These are phyloP conservation scores for Colletotrichum tabaci DNA, from an alignment of 2,329 filamentous ascomycete genomes.

Conservation along the genomic window DNA sequence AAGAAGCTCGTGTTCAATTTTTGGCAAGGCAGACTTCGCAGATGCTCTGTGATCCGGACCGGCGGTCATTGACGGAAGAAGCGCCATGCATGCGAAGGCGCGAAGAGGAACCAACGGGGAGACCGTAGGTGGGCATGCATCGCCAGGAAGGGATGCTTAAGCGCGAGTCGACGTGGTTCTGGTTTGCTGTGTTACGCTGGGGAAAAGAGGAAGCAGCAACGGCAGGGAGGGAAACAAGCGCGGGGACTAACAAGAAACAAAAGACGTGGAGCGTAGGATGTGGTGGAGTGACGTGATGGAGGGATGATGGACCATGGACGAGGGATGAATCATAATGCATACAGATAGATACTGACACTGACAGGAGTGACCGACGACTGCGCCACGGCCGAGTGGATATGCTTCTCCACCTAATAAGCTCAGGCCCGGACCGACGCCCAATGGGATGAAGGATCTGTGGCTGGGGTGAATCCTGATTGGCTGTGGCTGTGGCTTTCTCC, in stretches of 20 bases:
- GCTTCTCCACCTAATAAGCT: constrained; percentile 18
- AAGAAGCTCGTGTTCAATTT: constrained; percentile 15
- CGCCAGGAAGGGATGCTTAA: background rate
- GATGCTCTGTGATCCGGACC: constrained; percentile 3
- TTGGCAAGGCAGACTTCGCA: constrained; percentile 34
- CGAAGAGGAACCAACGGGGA: constrained; percentile 6
- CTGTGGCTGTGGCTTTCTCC: constrained; percentile 27
- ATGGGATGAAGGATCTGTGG: background rate
- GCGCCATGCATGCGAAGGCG: background rate
- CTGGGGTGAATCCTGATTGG: constrained; percentile 3
- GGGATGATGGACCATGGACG: background rate
- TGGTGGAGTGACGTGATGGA: background rate
- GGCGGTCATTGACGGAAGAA: background rate
- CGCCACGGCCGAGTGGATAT: constrained; percentile 3
- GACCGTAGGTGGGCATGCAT: constrained; percentile 12
- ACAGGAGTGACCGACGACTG: constrained; percentile 4
- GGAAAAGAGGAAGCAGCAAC: background rate
- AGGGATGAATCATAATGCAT: background rate
- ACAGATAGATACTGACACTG: background rate
- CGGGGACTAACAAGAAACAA: background rate
- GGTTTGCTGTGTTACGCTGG: constrained; percentile 37
- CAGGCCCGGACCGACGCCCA: constrained; percentile 3
- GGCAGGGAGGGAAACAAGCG: background rate
- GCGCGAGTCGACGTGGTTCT: constrained; percentile 8
- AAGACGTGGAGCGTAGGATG: background rate